Conservation (phyloP, 305 asterid genomes). For the Plantago lanceolata region DNA sequence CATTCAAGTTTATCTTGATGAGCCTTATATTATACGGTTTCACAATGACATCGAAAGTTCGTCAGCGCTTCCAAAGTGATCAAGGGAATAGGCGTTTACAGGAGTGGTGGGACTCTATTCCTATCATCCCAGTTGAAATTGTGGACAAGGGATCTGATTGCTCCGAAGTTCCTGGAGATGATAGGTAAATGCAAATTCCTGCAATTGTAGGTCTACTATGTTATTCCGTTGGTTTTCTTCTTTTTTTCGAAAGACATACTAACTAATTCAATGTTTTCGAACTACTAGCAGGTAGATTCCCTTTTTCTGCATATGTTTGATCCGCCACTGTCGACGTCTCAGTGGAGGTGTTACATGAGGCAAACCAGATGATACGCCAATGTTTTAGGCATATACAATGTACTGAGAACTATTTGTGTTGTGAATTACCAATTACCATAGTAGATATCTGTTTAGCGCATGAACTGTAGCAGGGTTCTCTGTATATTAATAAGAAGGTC, state of each 20-base stretch:
- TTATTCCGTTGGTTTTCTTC: neutral
- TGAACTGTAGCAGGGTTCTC: too few species aligned
- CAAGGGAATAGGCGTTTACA: slow-evolving; percentile 56
- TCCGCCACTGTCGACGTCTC: neutral
- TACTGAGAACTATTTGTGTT: too few species aligned
- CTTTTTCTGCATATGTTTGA: neutral
- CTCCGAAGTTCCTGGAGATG: slow-evolving; percentile 13
- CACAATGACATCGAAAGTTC: slow-evolving; percentile 38
- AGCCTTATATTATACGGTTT: slow-evolving; percentile 35
- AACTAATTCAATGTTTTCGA: neutral
- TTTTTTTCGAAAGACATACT: neutral
- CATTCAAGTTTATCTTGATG: slow-evolving; percentile 58
- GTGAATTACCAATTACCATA: too few species aligned
- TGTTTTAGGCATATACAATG: too few species aligned
- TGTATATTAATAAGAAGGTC: too few species aligned
- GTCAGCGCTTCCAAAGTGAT: slow-evolving; percentile 42
- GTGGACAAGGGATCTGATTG: slow-evolving; percentile 34
- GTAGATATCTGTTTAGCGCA: too few species aligned
- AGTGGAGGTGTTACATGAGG: neutral
- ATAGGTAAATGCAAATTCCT: slow-evolving; percentile 5
- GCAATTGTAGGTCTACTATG: neutral
- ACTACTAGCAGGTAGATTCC: slow-evolving; percentile 4
- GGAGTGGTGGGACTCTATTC: slow-evolving; percentile 98
- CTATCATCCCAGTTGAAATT: slow-evolving; percentile 53
- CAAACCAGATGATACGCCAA: neutral